Base-by-base conservation (phyloP, 2,329 filamentous ascomycete genomes). In the Fusarium tanahbumbuense region DNA sequence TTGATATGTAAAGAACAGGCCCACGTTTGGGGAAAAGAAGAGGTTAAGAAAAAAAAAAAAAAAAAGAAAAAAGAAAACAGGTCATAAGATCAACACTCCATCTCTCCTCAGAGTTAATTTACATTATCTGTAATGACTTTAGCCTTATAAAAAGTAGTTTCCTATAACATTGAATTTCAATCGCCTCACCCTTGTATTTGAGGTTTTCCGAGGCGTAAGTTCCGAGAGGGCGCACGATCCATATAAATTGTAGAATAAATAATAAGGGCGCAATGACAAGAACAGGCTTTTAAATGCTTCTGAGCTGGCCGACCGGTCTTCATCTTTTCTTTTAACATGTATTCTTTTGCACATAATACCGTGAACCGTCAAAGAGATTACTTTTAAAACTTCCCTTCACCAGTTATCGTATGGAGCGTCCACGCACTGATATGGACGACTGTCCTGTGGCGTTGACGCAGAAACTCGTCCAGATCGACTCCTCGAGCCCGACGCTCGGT, bases 381-480 rank as follows among this genome's bases (percentile, higher is more conserved):
- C 34, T 1, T n/a, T 7, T n/a, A 0, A 37, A n/a, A 0, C 0
- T n/a, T n/a, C 18, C 3, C 6, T 4, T 7, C 2, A 12, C 18
- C 10, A 12, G 18, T n/a, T 6, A n/a, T 37, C 34, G 6, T 0
- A 37, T 37, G 34, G 34, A 37, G 18, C 10, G 0, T 6, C 4
- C 34, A 37, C 10, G 2, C 7, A 37, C 18, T 11, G 4, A 37
- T 4, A n/a, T 37, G 34, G 1, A 2, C 34, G 18, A 37, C 34
- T 37, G 34, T 37, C 34, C 34, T 6, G 34, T 37, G 34, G 18
- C 3, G 10, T 6, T 37, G 34, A 37, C 18, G 34, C 34, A 37
- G 2, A 76, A 74, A 0, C 77, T 88, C 13, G 82, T 84, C 1
- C 78, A 77, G 16, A 86, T 88, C 68, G 76, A 86, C 65, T 88